Percentiles rank a stretch among this genome's conserved stretches.
These are phyloP conservation scores for Tolypocladium album DNA, from an alignment of 2,329 filamentous ascomycete species.

Conservation along the genomic window DNA sequence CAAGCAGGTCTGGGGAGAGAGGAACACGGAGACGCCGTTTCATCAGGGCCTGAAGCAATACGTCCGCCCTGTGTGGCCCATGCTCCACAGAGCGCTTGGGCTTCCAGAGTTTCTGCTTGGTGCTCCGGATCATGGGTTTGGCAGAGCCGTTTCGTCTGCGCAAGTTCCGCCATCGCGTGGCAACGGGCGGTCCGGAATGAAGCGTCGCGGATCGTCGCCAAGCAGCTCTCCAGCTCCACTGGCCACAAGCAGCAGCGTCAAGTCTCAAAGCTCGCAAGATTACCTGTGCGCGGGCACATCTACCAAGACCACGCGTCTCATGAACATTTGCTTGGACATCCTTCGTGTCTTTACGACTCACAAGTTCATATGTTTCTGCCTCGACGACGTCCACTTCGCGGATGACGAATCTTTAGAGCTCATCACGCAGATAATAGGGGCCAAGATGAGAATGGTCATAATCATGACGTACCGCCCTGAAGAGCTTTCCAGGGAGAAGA, in stretches of 20 bases:
- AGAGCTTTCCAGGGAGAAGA: slow-evolving; percentile 45
- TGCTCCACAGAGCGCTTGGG: slow-evolving; percentile 49
- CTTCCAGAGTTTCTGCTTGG: slow-evolving; percentile 61
- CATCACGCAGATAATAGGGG: slow-evolving; percentile 67
- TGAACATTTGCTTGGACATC: slow-evolving; percentile 83
- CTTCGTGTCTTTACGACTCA: slow-evolving; percentile 70
- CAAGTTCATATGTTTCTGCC: slow-evolving; percentile 77
- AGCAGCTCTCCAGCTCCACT: slow-evolving; percentile 28
- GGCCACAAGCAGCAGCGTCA: slow-evolving; percentile 21
- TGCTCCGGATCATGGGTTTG: slow-evolving; percentile 26
- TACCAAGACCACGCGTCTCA: slow-evolving; percentile 60
- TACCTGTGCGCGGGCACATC: slow-evolving; percentile 47
- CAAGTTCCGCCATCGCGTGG: slow-evolving; percentile 20
- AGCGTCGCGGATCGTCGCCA: slow-evolving; percentile 39
- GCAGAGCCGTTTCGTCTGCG: slow-evolving; percentile 25
- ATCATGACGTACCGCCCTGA: slow-evolving; percentile 67
- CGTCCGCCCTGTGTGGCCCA: slow-evolving; percentile 53
- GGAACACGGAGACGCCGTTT: slow-evolving; percentile 53
- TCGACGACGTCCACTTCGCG: slow-evolving; percentile 86
- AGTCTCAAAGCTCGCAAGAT: slow-evolving; percentile 45
- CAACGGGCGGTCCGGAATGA: slow-evolving; percentile 19
- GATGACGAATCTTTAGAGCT: slow-evolving; percentile 81
- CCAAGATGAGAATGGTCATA: slow-evolving; percentile 71
- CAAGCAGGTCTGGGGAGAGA: slow-evolving; percentile 57
- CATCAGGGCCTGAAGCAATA: slow-evolving; percentile 52